phyloP scores from a whole-genome alignment of 2,329 filamentous ascomycete species.

The Davidsoniella neocaledoniae region DNA sequence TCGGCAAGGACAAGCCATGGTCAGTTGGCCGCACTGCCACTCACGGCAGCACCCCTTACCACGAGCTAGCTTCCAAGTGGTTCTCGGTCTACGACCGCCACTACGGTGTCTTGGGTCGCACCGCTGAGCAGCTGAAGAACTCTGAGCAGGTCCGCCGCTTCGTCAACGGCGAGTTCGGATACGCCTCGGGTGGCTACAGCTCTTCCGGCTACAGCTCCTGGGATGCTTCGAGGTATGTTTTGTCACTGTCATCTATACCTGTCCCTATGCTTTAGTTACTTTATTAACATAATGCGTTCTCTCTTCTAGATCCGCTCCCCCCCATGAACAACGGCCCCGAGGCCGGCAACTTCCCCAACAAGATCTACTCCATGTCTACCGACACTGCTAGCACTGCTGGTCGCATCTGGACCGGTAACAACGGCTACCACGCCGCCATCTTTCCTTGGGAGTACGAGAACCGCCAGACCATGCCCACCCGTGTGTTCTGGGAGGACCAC shows the following conservation, averaged over 20 bases:
- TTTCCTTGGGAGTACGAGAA: slow-evolving; percentile 12
- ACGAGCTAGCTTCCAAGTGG: slow-evolving; percentile 75
- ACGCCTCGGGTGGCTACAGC: slow-evolving; percentile 5
- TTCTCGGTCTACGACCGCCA: slow-evolving; percentile 90
- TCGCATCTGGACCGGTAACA: slow-evolving; percentile 6
- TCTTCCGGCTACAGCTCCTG: slow-evolving; percentile 9
- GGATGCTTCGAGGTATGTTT: slow-evolving; percentile 14
- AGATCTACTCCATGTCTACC: slow-evolving; percentile 64
- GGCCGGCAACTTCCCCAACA: slow-evolving; percentile 63
- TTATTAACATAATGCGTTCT: not conserved
- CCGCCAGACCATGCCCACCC: slow-evolving; percentile 8
- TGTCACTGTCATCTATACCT: not conserved
- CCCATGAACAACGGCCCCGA: slow-evolving; percentile 38
- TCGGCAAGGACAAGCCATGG: slow-evolving; percentile 86
- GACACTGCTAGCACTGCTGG: not conserved
- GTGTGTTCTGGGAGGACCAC: slow-evolving; percentile 12
- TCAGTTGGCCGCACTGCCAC: slow-evolving; percentile 38
- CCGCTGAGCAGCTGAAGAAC: slow-evolving; percentile 8
- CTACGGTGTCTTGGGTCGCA: slow-evolving; percentile 34
- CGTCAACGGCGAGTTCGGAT: slow-evolving; percentile 34
- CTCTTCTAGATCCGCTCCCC: slow-evolving; percentile 9
- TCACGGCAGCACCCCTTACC: slow-evolving; percentile 22
- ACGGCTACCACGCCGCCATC: slow-evolving; percentile 6
- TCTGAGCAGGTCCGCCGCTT: slow-evolving; percentile 32
- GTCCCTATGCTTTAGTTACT: not conserved